Conservation (phyloP, 106 monocot species). For the Phalaenopsis equestris region DNA sequence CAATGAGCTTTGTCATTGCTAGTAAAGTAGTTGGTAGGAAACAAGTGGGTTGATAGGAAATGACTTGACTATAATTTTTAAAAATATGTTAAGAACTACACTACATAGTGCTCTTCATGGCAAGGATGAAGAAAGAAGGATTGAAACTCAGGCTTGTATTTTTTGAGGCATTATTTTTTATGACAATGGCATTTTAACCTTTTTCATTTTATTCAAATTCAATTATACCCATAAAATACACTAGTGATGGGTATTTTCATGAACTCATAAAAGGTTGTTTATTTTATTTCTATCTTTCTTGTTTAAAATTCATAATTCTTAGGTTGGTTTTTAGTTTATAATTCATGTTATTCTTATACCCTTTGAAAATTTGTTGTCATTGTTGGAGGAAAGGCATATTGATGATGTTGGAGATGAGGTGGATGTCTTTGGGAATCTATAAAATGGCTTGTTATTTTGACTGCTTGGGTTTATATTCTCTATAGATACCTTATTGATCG, state of each 20-base stretch:
- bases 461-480: conserved; percentile 76
- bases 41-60: too few relatives aligned
- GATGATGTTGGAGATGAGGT: conserved; percentile 44
- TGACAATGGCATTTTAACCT: background rate
- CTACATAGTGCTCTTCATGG: background rate
- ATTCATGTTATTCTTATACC: background rate
- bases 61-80: too few relatives aligned
- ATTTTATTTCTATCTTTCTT: too few relatives aligned
- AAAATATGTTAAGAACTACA: background rate
- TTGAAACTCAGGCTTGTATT: background rate
- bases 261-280: background rate
- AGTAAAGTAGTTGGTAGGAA: background rate
- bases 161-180: background rate
- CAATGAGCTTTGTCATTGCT: background rate
- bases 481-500: conserved; percentile 92
- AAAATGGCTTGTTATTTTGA: conserved; percentile 79
- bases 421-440: conserved; percentile 70
- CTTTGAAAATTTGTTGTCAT: background rate
- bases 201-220: background rate
- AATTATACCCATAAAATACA: background rate
- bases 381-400: conserved; percentile 46
- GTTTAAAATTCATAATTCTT: too few relatives aligned
- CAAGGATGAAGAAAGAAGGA: background rate
- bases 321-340: background rate
- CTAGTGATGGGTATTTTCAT: background rate